Percentiles rank a stretch among this genome's conserved stretches.
Evolutionary conservation across 179 eudicot genomes (phyloP).

Genomic region (Silene vulgaris): DNA sequence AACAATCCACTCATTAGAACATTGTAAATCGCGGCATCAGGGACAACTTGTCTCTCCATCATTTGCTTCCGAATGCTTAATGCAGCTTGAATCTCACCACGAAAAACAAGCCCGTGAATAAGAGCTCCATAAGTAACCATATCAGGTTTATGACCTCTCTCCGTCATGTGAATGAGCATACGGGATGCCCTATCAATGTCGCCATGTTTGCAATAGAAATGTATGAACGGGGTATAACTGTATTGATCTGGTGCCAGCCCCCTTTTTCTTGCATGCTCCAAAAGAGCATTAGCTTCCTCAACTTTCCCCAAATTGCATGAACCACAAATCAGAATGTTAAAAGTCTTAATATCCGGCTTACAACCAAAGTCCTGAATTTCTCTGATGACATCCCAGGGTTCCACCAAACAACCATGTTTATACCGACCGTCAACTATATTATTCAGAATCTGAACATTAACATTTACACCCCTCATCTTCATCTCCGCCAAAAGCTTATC

Average conservation of each 20-base stretch:
- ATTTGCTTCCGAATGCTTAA: constrained; percentile 50
- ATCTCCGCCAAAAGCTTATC: constrained; percentile 65
- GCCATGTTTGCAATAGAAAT: constrained; percentile 53
- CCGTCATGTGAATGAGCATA: constrained; percentile 60
- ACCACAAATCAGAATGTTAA: constrained; percentile 54
- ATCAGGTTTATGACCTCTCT: constrained; percentile 62
- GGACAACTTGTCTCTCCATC: constrained; percentile 60
- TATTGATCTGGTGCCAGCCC: constrained; percentile 52
- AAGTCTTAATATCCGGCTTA: constrained; percentile 71
- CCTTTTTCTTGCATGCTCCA: constrained; percentile 41
- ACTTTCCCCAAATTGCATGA: constrained; percentile 54
- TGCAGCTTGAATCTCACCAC: constrained; percentile 71
- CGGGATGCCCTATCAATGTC: constrained; percentile 55
- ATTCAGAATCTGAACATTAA: constrained; percentile 57
- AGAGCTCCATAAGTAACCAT: constrained; percentile 71
- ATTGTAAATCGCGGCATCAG: constrained; percentile 80
- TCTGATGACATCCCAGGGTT: constrained; percentile 44
- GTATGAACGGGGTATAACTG: constrained; percentile 73
- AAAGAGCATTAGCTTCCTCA: constrained; percentile 51
- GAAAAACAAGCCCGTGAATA: constrained; percentile 65
- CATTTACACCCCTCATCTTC: constrained; percentile 52
- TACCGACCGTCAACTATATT: constrained; percentile 53
- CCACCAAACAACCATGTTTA: constrained; percentile 45
- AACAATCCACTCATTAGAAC: constrained; percentile 70
- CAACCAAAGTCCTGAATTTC: constrained; percentile 47